Evolutionary conservation across 495 filamentous ascomycete genomes (phyloP).

Genomic region (Terfezia claveryi): DNA sequence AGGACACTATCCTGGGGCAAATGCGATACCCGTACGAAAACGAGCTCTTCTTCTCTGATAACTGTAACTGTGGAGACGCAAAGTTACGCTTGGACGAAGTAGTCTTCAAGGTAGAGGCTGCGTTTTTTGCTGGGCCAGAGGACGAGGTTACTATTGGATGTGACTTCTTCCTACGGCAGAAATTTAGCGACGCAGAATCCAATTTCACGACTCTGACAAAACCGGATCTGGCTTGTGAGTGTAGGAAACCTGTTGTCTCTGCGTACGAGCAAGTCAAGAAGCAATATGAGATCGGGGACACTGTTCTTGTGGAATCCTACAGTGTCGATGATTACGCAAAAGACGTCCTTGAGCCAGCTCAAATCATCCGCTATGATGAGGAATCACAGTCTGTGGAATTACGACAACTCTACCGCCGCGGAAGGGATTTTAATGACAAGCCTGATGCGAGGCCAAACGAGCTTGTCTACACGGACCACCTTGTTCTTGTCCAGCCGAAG

Average conservation of each 20-base stretch:
- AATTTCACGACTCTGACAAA: slow-evolving; percentile 32
- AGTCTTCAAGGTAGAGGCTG: slow-evolving; percentile 29
- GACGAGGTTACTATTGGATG: slow-evolving; percentile 11
- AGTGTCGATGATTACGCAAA: slow-evolving; percentile 2
- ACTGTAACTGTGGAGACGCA: slow-evolving; percentile 40
- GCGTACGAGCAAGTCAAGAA: background rate
- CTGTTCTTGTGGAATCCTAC: slow-evolving; percentile 27
- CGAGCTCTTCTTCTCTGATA: slow-evolving; percentile 55
- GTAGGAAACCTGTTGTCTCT: slow-evolving; percentile 2
- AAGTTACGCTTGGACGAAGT: slow-evolving; percentile 30
- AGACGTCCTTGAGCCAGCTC: slow-evolving; percentile 30
- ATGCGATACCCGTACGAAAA: slow-evolving; percentile 43
- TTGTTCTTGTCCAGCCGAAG: slow-evolving; percentile 21
- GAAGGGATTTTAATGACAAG: slow-evolving; percentile 16
- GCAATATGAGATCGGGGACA: slow-evolving; percentile 29
- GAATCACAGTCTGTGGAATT: slow-evolving; percentile 10
- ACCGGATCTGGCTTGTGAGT: slow-evolving; percentile 18
- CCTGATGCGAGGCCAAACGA: slow-evolving; percentile 32
- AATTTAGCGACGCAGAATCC: slow-evolving; percentile 31
- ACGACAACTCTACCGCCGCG: slow-evolving; percentile 23
- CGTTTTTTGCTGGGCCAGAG: slow-evolving; percentile 30
- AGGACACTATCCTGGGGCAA: slow-evolving; percentile 40
- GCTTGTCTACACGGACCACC: slow-evolving; percentile 34
- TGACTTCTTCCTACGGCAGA: slow-evolving; percentile 44
- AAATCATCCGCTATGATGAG: slow-evolving; percentile 26